Percentiles rank a stretch among this genome's conserved stretches.
phyloP scores from a whole-genome alignment of 371 early-diverging fungal species.

The Rhizopus microsporus region DNA sequence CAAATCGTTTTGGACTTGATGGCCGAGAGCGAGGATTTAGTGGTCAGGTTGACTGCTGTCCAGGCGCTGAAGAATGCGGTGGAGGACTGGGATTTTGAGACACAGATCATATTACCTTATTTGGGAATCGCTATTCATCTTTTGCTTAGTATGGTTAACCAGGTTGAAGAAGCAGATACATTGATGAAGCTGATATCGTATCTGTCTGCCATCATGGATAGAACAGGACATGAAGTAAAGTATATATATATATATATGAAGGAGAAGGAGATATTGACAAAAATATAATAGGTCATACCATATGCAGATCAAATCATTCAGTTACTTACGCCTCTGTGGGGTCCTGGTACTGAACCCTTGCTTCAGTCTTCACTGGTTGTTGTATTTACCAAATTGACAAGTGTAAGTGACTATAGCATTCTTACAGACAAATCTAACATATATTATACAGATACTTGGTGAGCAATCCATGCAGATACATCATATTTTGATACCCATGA shows the following conservation, averaged over 20 bases:
- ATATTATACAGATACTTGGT: constrained; percentile 61
- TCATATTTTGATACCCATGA: constrained; percentile 70
- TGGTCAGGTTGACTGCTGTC: constrained; percentile 86
- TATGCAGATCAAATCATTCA: constrained; percentile 71
- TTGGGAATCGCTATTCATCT: constrained; percentile 62
- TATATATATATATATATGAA: not conserved
- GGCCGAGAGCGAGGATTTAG: constrained; percentile 66
- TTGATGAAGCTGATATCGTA: constrained; percentile 75
- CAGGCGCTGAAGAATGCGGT: constrained; percentile 65
- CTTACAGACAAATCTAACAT: not conserved
- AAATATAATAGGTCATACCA: constrained; percentile 60
- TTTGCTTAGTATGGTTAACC: constrained; percentile 58
- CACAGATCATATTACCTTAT: constrained; percentile 69
- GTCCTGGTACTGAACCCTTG: constrained; percentile 71
- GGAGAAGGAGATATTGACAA: not conserved
- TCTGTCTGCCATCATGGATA: constrained; percentile 75
- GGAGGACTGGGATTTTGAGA: constrained; percentile 91
- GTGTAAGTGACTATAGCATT: constrained; percentile 37
- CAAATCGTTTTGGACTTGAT: constrained; percentile 70
- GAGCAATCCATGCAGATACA: constrained; percentile 74
- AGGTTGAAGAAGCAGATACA: constrained; percentile 78
- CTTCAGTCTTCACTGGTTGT: constrained; percentile 80
- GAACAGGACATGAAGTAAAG: constrained; percentile 68
- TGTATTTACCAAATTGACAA: constrained; percentile 74
- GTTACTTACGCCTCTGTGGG: constrained; percentile 83